Conservation (phyloP, 2,329 filamentous ascomycete genomes). For the Metarhizium humberi region DNA sequence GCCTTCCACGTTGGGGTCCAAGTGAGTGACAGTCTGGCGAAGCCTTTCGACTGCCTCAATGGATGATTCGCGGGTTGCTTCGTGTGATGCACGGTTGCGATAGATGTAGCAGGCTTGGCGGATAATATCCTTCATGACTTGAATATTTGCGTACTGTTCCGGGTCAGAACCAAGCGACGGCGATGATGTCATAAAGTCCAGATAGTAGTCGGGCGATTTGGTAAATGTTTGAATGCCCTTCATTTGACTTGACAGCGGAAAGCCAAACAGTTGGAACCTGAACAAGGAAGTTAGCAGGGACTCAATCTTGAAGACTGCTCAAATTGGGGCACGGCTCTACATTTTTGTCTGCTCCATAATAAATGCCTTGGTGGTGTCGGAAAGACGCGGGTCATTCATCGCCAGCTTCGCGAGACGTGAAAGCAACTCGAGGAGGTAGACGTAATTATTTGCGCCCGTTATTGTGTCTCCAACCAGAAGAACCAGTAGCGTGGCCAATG, state of each 20-base stretch:
- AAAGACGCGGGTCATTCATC: conserved; percentile 11
- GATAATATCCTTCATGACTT: conserved; percentile 15
- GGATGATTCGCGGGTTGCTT: conserved; percentile 11
- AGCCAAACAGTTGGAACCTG: conserved; percentile 22
- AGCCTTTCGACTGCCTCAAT: conserved; percentile 21
- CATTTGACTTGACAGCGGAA: conserved; percentile 16
- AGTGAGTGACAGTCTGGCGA: conserved; percentile 16
- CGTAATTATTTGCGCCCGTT: conserved; percentile 27
- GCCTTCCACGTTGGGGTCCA: conserved; percentile 20
- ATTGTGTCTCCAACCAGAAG: conserved; percentile 31
- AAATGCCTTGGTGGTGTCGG: conserved; percentile 13
- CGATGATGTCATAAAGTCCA: conserved; percentile 16
- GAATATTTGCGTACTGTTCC: conserved; percentile 11
- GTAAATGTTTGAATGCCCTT: conserved; percentile 17
- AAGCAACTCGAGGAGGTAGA: conserved; percentile 26
- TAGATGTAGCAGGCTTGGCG: conserved; percentile 18
- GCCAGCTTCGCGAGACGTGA: conserved; percentile 17
- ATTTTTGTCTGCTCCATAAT: conserved; percentile 23
- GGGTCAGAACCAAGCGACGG: conserved; percentile 6
- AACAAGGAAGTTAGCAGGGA: not conserved
- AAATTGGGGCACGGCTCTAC: conserved; percentile 9
- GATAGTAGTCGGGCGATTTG: conserved; percentile 13
- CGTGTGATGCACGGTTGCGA: conserved; percentile 11
- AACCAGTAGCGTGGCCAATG: conserved; percentile 26
- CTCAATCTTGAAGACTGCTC: not conserved